Conservation (phyloP, 1,284 basidiomycete genomes). For the Cryptococcus sp. region DNA sequence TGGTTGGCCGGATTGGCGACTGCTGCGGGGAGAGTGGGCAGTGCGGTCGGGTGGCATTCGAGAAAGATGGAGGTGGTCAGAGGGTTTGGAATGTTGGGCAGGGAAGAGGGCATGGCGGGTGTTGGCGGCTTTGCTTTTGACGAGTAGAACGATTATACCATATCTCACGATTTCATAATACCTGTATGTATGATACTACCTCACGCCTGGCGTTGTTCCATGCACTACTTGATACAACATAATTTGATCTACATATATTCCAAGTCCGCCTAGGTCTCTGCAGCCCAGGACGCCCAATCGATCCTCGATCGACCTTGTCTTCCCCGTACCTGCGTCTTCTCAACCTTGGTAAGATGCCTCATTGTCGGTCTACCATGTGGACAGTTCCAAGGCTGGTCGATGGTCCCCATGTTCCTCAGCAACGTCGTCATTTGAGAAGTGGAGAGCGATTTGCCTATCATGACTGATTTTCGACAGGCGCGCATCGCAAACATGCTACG, state of each 20-base stretch:
- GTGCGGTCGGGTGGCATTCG: slow-evolving; percentile 89
- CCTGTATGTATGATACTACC: too few species aligned
- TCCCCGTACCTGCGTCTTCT: not conserved
- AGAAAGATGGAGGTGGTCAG: slow-evolving; percentile 95
- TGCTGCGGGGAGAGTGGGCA: slow-evolving; percentile 80
- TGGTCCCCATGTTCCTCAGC: slow-evolving; percentile 85
- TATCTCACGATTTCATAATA: too few species aligned
- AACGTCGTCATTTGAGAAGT: slow-evolving; percentile 78
- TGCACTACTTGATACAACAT: too few species aligned
- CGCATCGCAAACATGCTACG: slow-evolving; percentile 93
- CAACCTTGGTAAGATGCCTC: slow-evolving; percentile 61
- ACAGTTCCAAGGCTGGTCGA: slow-evolving; percentile 98
- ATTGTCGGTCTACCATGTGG: slow-evolving; percentile 95
- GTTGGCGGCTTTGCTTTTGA: slow-evolving; percentile 86
- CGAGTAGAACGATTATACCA: slow-evolving; percentile 49
- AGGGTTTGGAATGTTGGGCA: slow-evolving; percentile 82
- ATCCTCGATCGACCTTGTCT: not conserved
- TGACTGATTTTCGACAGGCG: slow-evolving; percentile 91
- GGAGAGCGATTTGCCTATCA: slow-evolving; percentile 84
- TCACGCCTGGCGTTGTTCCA: too few species aligned
- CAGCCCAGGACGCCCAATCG: not conserved
- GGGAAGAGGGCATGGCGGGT: slow-evolving; percentile 90
- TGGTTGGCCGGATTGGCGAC: slow-evolving; percentile 69
- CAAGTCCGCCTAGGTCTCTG: too few species aligned
- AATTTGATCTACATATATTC: too few species aligned